phyloP scores from a whole-genome alignment of 2,329 filamentous ascomycete species.

The Karstenula rhodostoma region DNA sequence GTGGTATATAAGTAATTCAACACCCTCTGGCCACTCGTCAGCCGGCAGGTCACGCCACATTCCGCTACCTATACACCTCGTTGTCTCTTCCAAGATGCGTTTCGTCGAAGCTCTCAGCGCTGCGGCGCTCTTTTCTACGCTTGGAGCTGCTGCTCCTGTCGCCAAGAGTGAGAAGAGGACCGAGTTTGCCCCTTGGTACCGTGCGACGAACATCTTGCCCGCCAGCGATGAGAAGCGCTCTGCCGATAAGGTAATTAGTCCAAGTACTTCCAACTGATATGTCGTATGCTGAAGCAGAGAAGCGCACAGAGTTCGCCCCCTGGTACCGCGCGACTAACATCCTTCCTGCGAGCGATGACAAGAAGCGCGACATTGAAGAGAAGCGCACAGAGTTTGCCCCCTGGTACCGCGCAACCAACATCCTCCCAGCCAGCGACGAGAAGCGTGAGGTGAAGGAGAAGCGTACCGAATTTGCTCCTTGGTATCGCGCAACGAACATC shows the following conservation, averaged over 20 bases:
- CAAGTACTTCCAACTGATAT: neutral
- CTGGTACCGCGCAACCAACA: constrained; percentile 9
- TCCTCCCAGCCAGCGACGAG: constrained; percentile 4
- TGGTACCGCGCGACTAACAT: constrained; percentile 12
- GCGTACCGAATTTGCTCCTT: constrained; percentile 1
- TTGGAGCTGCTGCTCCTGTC: constrained; percentile 10
- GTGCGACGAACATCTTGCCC: constrained; percentile 11
- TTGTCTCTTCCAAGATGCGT: constrained; percentile 5
- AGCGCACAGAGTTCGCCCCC: constrained; percentile 6
- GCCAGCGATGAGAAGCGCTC: constrained; percentile 11
- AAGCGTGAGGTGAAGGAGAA: constrained; percentile 6
- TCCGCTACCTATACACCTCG: neutral
- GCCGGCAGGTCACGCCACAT: neutral
- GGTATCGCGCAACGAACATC: constrained; percentile 12
- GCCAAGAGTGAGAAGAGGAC: constrained; percentile 7
- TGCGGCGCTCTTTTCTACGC: constrained; percentile 5
- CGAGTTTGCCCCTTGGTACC: constrained; percentile 11
- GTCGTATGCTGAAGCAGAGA: constrained; percentile 2
- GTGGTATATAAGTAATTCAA: neutral
- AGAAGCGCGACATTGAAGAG: constrained; percentile 6
- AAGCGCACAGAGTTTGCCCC: constrained; percentile 2
- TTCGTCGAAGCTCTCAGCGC: constrained; percentile 5
- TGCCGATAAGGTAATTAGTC: neutral
- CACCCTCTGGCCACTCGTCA: neutral
- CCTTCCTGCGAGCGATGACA: constrained; percentile 6